phyloP scores from a whole-genome alignment of 2,329 filamentous ascomycete species.

The Bipolaris victoriae region DNA sequence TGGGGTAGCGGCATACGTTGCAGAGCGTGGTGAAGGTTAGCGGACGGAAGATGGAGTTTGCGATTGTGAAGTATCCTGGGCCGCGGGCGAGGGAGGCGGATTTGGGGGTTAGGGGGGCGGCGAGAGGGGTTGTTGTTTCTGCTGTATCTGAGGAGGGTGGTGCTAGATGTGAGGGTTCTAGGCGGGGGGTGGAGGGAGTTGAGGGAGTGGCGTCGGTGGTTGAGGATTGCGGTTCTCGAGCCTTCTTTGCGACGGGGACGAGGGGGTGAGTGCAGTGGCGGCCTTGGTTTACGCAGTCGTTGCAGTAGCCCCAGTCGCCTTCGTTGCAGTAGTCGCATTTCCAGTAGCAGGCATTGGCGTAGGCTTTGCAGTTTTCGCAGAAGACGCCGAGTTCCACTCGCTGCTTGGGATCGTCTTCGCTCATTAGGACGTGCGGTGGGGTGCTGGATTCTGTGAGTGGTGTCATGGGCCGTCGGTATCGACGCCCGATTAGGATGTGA shows the following conservation, averaged over 20 bases:
- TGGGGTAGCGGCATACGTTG: conserved; percentile 76
- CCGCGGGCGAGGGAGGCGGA: conserved; percentile 51
- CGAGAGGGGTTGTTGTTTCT: conserved; percentile 34
- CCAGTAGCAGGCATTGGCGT: conserved; percentile 87
- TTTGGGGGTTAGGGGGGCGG: conserved; percentile 51
- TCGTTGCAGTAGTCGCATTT: conserved; percentile 86
- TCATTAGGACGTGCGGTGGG: conserved; percentile 51
- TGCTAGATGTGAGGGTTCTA: conserved; percentile 30
- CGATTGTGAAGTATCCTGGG: conserved; percentile 42
- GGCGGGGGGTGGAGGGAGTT: conserved; percentile 24
- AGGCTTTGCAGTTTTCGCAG: conserved; percentile 75
- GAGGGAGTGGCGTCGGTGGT: conserved; percentile 16
- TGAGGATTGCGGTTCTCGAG: conserved; percentile 20
- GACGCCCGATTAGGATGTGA: conserved; percentile 59
- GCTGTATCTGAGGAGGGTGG: conserved; percentile 18
- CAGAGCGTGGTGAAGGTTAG: conserved; percentile 77
- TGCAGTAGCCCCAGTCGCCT: conserved; percentile 94
- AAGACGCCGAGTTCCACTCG: conserved; percentile 82
- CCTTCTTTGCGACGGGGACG: conserved; percentile 72
- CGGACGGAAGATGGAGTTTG: conserved; percentile 62
- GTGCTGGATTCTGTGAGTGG: conserved; percentile 30
- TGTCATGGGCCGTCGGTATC: conserved; percentile 47
- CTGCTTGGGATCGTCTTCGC: conserved; percentile 69
- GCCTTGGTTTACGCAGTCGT: conserved; percentile 82
- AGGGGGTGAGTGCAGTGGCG: conserved; percentile 81